These are phyloP conservation scores for Phoenix dactylifera DNA, from an alignment of 176 grass and related monocot genomes.

Conservation along the genomic window DNA sequence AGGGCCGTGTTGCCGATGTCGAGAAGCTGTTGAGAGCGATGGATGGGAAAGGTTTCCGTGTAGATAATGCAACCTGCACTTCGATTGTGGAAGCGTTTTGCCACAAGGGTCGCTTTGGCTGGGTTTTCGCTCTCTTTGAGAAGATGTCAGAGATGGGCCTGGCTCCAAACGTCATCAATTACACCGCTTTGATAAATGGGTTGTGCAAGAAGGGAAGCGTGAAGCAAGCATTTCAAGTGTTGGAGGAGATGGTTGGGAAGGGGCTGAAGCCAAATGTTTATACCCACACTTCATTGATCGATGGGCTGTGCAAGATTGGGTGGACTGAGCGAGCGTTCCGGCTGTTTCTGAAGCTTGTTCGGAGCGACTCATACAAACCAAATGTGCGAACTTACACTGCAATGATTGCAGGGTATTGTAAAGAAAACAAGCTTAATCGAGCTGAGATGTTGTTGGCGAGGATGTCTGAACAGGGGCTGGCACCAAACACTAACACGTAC, in stretches of 20 bases:
- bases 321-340: constrained; percentile 79
- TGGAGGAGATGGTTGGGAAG: constrained; percentile 73
- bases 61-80: constrained; percentile 65
- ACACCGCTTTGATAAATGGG: constrained; percentile 55
- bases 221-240: constrained; percentile 76
- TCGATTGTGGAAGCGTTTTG: constrained; percentile 41
- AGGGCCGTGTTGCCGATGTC: constrained; percentile 21
- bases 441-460: constrained; percentile 77
- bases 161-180: constrained; percentile 71
- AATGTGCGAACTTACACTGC: constrained; percentile 76
- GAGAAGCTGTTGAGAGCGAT: constrained; percentile 36
- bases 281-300: constrained; percentile 60
- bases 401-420: constrained; percentile 85
- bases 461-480: constrained; percentile 66
- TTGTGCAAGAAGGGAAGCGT: constrained; percentile 55
- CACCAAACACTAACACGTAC: constrained; percentile 78
- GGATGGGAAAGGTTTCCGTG: constrained; percentile 29
- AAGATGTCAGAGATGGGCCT: constrained; percentile 39
- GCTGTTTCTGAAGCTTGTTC: constrained; percentile 83
- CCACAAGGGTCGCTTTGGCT: constrained; percentile 39
- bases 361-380: constrained; percentile 67
- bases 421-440: constrained; percentile 62
- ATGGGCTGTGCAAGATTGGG: constrained; percentile 87
- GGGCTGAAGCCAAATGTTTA: constrained; percentile 82
- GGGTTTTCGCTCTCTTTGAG: constrained; percentile 37